phyloP scores from a whole-genome alignment of 768 basidiomycete species.

The Lentinula boryana region DNA sequence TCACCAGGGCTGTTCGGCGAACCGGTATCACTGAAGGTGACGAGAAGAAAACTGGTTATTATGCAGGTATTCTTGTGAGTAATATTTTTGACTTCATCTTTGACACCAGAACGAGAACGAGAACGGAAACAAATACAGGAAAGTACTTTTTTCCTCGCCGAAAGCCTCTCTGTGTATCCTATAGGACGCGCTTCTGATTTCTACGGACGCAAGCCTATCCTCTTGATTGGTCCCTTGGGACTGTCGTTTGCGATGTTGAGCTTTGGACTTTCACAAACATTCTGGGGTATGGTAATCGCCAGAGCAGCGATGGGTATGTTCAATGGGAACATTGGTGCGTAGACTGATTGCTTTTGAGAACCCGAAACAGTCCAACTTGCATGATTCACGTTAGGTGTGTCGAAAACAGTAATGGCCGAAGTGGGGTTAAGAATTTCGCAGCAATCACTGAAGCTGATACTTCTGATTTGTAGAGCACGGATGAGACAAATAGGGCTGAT shows the following conservation, averaged over 20 bases:
- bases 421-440: conserved; percentile 11
- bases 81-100: neutral
- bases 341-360: neutral
- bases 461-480: conserved; percentile 17
- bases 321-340: conserved; percentile 24
- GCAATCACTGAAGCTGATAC: neutral
- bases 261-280: conserved; percentile 23
- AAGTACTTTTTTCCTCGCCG: conserved; percentile 22
- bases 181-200: conserved; percentile 25
- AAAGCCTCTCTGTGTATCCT: conserved; percentile 18
- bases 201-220: conserved; percentile 23
- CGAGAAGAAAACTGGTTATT: conserved; percentile 14
- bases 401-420: conserved; percentile 26
- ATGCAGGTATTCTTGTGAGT: conserved; percentile 17
- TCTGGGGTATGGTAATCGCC: conserved; percentile 17
- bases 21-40: conserved; percentile 13
- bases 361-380: neutral
- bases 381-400: conserved; percentile 12
- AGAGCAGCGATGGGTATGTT: conserved; percentile 21
- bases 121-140: conserved; percentile 12
- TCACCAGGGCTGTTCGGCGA: conserved; percentile 11
- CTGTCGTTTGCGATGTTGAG: conserved; percentile 18
- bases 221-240: conserved; percentile 24
- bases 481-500: conserved; percentile 20
- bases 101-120: neutral